phyloP scores from a whole-genome alignment of 345 rosid species.

The Sisymbrium altissimum region DNA sequence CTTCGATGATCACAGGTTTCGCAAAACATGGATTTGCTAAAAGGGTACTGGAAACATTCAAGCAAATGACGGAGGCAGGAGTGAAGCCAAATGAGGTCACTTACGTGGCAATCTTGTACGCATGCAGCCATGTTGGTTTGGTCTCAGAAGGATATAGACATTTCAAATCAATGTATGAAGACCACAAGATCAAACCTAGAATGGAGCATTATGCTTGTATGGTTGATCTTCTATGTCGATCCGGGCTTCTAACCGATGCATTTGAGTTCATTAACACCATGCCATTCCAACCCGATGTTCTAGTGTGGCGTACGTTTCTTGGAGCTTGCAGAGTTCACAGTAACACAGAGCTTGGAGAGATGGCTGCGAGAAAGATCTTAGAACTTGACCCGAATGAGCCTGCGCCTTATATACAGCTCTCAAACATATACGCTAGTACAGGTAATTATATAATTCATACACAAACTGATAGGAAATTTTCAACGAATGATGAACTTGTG shows the following conservation, averaged over 20 bases:
- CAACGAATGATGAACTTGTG: neutral
- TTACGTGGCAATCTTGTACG: constrained; percentile 62
- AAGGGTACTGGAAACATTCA: constrained; percentile 57
- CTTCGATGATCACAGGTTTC: constrained; percentile 73
- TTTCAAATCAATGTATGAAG: constrained; percentile 53
- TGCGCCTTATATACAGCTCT: constrained; percentile 61
- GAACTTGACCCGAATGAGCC: constrained; percentile 63
- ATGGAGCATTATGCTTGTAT: constrained; percentile 82
- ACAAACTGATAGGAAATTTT: neutral
- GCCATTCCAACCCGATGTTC: constrained; percentile 50
- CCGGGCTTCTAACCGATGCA: constrained; percentile 56
- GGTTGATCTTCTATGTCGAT: constrained; percentile 70
- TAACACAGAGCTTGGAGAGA: constrained; percentile 51
- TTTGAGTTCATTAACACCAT: constrained; percentile 52
- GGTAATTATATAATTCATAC: constrained; percentile 10
- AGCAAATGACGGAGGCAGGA: constrained; percentile 42
- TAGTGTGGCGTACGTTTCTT: constrained; percentile 74
- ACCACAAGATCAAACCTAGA: constrained; percentile 56
- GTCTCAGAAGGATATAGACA: constrained; percentile 60
- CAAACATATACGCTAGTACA: constrained; percentile 64
- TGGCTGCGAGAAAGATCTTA: constrained; percentile 60
- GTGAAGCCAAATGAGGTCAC: constrained; percentile 62
- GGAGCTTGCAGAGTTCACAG: constrained; percentile 65
- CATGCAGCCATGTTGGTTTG: constrained; percentile 77
- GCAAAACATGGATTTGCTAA: constrained; percentile 65